Percentiles rank a stretch among this genome's conserved stretches.
phyloP scores from a whole-genome alignment of 1,139 yeast genomes.

The Meyerozyma carpophila region DNA sequence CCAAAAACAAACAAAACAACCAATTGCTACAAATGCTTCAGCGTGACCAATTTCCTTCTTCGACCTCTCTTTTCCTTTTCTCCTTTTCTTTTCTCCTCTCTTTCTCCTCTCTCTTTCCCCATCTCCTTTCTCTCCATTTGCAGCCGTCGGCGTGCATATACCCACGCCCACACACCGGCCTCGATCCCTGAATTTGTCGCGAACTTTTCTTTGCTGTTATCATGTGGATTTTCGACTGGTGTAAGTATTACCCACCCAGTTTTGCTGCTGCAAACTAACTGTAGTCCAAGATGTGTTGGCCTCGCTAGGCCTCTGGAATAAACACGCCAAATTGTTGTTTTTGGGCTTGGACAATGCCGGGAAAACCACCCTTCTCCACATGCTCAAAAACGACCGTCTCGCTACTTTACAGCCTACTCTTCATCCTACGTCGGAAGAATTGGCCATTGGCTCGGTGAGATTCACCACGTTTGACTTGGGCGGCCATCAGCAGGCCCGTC shows the following conservation, averaged over 20 bases:
- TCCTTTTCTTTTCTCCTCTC: no score
- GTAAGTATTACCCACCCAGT: slow-evolving; percentile 20
- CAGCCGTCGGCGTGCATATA: background rate
- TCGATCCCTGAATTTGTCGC: background rate
- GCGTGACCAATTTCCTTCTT: no score
- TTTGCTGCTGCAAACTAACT: slow-evolving; percentile 15
- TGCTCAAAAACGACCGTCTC: slow-evolving; percentile 95
- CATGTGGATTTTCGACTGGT: slow-evolving; percentile 44
- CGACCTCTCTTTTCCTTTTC: no score
- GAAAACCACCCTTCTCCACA: slow-evolving; percentile 91
- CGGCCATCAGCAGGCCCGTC: slow-evolving; percentile 97
- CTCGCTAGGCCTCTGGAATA: slow-evolving; percentile 93
- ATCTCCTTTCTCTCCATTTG: background rate
- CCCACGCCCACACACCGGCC: background rate
- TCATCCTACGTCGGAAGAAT: slow-evolving; percentile 97
- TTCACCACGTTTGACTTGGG: slow-evolving; percentile 98
- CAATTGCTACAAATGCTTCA: no score
- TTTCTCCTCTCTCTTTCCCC: background rate
- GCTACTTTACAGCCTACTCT: slow-evolving; percentile 97
- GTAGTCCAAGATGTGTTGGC: slow-evolving; percentile 87
- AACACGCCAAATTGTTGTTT: slow-evolving; percentile 93
- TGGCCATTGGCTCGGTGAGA: slow-evolving; percentile 92
- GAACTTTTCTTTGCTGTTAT: slow-evolving; percentile 1
- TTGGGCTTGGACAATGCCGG: slow-evolving; percentile 98
- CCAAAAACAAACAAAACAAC: no score